These are phyloP conservation scores for Maudiozyma saulgeensis DNA, from an alignment of 805 yeast species.

Conservation along the genomic window DNA sequence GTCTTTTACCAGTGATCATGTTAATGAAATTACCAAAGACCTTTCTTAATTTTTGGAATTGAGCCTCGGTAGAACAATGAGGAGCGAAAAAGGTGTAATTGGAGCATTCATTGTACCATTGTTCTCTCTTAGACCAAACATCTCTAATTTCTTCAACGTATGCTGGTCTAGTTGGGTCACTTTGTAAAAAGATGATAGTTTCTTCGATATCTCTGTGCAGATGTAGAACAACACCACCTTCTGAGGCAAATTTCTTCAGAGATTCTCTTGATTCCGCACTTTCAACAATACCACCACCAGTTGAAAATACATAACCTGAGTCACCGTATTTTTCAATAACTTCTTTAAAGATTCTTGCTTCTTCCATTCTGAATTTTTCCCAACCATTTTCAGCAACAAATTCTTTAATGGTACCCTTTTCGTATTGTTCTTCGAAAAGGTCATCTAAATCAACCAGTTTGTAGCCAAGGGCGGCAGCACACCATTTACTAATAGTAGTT, in stretches of 20 bases:
- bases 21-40: slow-evolving; percentile 51
- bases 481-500: slow-evolving; percentile 74
- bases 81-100: slow-evolving; percentile 70
- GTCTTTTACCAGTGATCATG: slow-evolving; percentile 49
- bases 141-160: slow-evolving; percentile 66
- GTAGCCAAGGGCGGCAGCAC: slow-evolving; percentile 60
- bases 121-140: slow-evolving; percentile 79
- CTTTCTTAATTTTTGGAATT: slow-evolving; percentile 46
- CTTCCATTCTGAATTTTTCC: slow-evolving; percentile 75
- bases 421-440: slow-evolving; percentile 46
- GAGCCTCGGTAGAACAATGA: slow-evolving; percentile 47
- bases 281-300: slow-evolving; percentile 97
- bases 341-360: slow-evolving; percentile 46
- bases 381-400: slow-evolving; percentile 64
- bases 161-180: slow-evolving; percentile 83
- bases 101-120: slow-evolving; percentile 71
- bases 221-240: slow-evolving; percentile 78
- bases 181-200: slow-evolving; percentile 61
- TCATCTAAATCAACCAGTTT: slow-evolving; percentile 67
- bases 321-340: slow-evolving; percentile 30
- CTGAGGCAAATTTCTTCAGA: slow-evolving; percentile 43
- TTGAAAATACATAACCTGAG: slow-evolving; percentile 63
- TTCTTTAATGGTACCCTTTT: slow-evolving; percentile 42
- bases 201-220: slow-evolving; percentile 80
- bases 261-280: slow-evolving; percentile 52